Base-by-base conservation (phyloP, 2,329 filamentous ascomycete genomes). In the Apiospora marii region DNA sequence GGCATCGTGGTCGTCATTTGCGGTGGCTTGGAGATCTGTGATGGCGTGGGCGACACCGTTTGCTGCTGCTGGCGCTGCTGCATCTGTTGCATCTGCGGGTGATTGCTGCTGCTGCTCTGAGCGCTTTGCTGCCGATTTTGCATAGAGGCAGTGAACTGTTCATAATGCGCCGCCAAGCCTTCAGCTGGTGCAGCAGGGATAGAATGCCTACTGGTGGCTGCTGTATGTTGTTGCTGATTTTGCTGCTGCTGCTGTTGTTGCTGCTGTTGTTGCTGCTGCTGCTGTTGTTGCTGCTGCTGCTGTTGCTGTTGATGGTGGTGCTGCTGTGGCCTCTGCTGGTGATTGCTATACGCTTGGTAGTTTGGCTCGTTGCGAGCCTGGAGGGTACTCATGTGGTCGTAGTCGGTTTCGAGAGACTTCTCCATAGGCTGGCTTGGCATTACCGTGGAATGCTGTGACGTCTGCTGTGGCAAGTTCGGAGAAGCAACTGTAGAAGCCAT, bases 101-200 rank as follows among this genome's bases (percentile, higher is more conserved):
- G 68, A n/a, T 48, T 71, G 16, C 41, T 71, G 37, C 14, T 46
- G 44, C 27, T 71, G 69, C 53, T 43, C 46, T 71, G 69, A 22
- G 37, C 43, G 34, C 68, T 77, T 69, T 79, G 79, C 48, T 80
- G 79, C 30, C 78, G 78, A 67, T 73, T 79, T 71, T 79, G 80
- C 37, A 80, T 71, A 27, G 69, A 72, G 3, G 75, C 71, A 16
- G 77, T 74, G 46, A 81, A 80, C 27, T 77, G 79, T 24, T 81
- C 79, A 51, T 76, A 79, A 34, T 80, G 79, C 16, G 77, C 78
- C 37, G 79, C 79, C 41, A 81, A 72, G 19, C 80, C 77, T 48
- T 79, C 78, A 1, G 77, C 73, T 10, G 71, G 44, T 27, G 68
- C 70, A 16, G 71, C 64, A 41, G 72, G 68, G 14, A 67, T 51